A percentile compares a stretch with the other conserved stretches of the same genome.
phyloP scores from a whole-genome alignment of 2,329 filamentous ascomycete genomes.

The Diaporthe ampelina region DNA sequence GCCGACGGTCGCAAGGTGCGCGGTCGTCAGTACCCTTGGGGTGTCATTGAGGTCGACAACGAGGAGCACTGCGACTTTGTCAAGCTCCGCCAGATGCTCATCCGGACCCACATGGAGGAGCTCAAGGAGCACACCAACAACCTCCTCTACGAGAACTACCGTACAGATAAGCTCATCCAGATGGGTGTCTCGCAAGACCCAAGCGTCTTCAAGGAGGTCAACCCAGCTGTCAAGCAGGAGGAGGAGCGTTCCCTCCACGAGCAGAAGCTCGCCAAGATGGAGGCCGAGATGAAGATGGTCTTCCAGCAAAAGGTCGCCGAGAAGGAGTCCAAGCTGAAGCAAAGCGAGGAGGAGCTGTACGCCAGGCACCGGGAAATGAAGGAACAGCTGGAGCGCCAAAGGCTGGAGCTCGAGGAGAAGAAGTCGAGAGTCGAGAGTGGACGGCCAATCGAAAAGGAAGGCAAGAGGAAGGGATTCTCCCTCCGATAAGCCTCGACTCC shows the following conservation, averaged over 20 bases:
- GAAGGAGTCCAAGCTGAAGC: constrained; percentile 99
- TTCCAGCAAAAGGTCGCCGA: constrained; percentile 99
- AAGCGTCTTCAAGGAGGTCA: constrained; percentile 99
- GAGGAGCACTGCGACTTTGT: constrained; percentile 99
- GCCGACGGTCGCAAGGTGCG: constrained; percentile 95
- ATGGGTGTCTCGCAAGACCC: constrained; percentile 99
- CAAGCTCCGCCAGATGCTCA: constrained; percentile 99
- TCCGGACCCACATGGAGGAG: constrained; percentile 99
- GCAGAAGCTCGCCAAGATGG: constrained; percentile 99
- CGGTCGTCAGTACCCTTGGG: constrained; percentile 97
- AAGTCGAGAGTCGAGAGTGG: constrained; percentile 95
- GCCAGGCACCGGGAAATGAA: constrained; percentile 99
- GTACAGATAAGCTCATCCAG: constrained; percentile 97
- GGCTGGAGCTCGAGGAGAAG: constrained; percentile 97
- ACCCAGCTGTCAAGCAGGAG: constrained; percentile 99
- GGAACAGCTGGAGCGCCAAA: constrained; percentile 97
- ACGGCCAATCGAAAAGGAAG: constrained; percentile 95
- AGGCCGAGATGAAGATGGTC: constrained; percentile 99
- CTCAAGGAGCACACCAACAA: constrained; percentile 99
- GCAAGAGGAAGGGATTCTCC: constrained; percentile 99
- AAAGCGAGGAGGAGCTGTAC: constrained; percentile 99
- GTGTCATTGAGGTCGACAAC: constrained; percentile 98
- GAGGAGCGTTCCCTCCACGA: constrained; percentile 98
- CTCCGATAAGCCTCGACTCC: constrained; percentile 78
- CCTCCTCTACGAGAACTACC: constrained; percentile 98